A percentile compares a stretch with the other conserved stretches of the same genome.
Conservation (phyloP, 441 rosid genomes). For the Brassica hybrid region DNA sequence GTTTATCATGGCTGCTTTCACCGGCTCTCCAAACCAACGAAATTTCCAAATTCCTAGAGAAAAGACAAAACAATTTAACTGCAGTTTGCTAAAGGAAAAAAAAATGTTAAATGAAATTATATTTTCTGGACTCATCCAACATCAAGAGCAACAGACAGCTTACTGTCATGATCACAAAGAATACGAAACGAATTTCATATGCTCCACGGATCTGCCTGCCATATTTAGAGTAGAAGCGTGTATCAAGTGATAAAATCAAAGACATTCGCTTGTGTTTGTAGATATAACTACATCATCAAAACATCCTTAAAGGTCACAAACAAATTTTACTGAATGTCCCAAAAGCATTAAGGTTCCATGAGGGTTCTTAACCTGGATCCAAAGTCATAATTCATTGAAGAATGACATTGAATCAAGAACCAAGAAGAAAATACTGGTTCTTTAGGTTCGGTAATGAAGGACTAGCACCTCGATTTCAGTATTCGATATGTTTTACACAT, state of each 20-base stretch:
- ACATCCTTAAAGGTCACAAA: not conserved
- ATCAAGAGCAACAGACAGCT: conserved; percentile 85
- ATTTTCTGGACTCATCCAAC: conserved; percentile 58
- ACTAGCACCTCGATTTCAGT: too few species aligned
- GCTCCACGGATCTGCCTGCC: conserved; percentile 81
- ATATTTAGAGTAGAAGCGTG: conserved; percentile 14
- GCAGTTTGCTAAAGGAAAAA: not conserved
- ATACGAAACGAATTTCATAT: conserved; percentile 93
- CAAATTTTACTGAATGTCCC: conserved; percentile 55
- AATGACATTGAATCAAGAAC: conserved; percentile 11
- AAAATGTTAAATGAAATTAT: conserved; percentile 45
- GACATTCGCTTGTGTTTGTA: not conserved
- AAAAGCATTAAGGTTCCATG: conserved; percentile 45
- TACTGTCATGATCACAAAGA: conserved; percentile 92
- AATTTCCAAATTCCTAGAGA: not conserved
- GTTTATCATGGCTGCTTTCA: not conserved
- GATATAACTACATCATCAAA: not conserved
- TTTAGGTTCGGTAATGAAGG: too few species aligned
- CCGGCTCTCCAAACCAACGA: conserved; percentile 4
- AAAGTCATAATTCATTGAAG: conserved; percentile 69
- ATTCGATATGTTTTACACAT: too few species aligned
- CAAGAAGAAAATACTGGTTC: not conserved
- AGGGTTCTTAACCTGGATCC: conserved; percentile 53
- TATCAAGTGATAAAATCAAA: not conserved
- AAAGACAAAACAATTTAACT: not conserved